Evolutionary conservation across 2,329 filamentous ascomycete genomes (phyloP).

Genomic region (Trichophyton verrucosum): DNA sequence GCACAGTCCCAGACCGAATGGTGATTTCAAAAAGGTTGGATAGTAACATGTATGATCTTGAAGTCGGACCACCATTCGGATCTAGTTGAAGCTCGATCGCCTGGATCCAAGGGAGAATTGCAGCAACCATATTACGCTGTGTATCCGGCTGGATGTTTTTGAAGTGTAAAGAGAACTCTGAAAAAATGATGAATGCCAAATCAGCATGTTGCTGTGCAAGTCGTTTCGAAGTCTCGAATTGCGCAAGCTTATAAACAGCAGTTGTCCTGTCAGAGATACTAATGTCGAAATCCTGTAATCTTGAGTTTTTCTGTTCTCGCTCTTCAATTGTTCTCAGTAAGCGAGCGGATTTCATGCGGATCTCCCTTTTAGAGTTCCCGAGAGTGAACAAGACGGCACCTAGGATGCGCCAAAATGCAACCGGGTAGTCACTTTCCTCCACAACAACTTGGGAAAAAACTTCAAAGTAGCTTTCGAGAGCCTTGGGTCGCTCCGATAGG

Average conservation of each 20-base stretch:
- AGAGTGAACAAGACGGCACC: conserved; percentile 83
- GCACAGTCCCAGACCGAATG: conserved; percentile 70
- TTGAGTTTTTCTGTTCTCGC: conserved; percentile 70
- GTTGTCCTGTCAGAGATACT: conserved; percentile 98
- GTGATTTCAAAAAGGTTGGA: conserved; percentile 95
- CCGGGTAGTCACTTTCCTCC: conserved; percentile 67
- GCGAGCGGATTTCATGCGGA: conserved; percentile 74
- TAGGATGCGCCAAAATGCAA: conserved; percentile 82
- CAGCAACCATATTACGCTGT: conserved; percentile 87
- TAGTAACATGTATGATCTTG: conserved; percentile 84
- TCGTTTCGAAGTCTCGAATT: conserved; percentile 89
- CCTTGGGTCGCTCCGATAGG: conserved; percentile 63
- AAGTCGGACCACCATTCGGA: conserved; percentile 79
- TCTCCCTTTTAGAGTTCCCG: conserved; percentile 79
- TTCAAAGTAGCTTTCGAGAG: conserved; percentile 88
- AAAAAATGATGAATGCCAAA: conserved; percentile 85
- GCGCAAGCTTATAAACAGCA: conserved; percentile 91
- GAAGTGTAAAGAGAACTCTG: conserved; percentile 89
- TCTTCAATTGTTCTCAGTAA: conserved; percentile 72
- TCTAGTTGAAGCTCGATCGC: conserved; percentile 85
- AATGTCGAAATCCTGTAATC: conserved; percentile 94
- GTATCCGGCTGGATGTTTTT: conserved; percentile 70
- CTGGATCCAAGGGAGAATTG: conserved; percentile 92
- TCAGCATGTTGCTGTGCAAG: conserved; percentile 81
- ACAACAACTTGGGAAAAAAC: conserved; percentile 80